Evolutionary conservation across 2,329 filamentous ascomycete genomes (phyloP), one percentile per base, ranked within the genome.

Genomic region (Fusarium dlaminii): DNA sequence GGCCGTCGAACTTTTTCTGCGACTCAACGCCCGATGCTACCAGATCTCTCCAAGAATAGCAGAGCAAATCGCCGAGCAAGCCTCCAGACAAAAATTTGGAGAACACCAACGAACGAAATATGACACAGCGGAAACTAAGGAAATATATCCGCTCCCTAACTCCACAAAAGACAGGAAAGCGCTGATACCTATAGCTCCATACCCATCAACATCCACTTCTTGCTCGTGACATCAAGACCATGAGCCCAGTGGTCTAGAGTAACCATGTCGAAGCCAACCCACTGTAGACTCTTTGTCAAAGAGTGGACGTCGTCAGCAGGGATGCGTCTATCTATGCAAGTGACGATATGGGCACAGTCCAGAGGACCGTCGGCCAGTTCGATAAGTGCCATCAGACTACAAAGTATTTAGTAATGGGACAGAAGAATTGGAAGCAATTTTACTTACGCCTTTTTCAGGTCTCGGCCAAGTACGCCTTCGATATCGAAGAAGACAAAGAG

Each of bases 401-500:
- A 34, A 48, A 37, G 10, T n/a, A 49, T 58, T 45, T 43, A 71
- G 57, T 18, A 57, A 32, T 37, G 18, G 24, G 32, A 46, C 34
- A 29, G 45, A 37, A 39, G 32, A 60, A 45, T 36, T 17, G 30
- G 24, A 27, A 11, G 24, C 9, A 20, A 8, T 15, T 5, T 36
- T 42, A 88, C 93, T 79, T 90, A 96, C 93, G 93, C 94, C 84
- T 93, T 92, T 87, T 97, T 98, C 80, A 97, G 85, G 81, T 96
- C 94, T 80, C 92, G 88, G 68, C 90, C 90, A 76, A 94, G 86
- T 63, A 94, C 89, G 70, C 89, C 87, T 79, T 90, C 85, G 45
- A 82, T 81, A 80, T 96, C 93, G 82, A 98, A 96, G 87, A 98
- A 97, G 81, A 95, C 90, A 83, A 98, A 97, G 80, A 98, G 86